These are phyloP conservation scores for Psidium friedrichsthalianum DNA, from an alignment of 345 rosid species.

Conservation along the genomic window DNA sequence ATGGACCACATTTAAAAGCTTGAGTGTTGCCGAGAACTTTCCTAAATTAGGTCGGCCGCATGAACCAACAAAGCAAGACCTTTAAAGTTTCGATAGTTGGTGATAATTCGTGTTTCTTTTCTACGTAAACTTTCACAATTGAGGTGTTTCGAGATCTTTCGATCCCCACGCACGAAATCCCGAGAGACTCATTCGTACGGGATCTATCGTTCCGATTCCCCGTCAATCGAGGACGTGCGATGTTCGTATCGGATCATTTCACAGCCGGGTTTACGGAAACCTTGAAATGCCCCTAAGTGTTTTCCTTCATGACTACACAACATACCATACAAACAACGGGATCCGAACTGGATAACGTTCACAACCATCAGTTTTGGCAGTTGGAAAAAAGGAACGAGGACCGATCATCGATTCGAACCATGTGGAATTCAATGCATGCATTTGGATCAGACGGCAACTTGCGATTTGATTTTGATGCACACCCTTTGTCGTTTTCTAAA, in stretches of 20 bases:
- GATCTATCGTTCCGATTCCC: background rate
- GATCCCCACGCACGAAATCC: background rate
- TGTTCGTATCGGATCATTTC: background rate
- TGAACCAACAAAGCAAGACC: accelerated
- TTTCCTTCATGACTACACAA: background rate
- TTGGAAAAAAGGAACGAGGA: background rate
- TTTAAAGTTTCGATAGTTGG: background rate
- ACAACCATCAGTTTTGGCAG: background rate
- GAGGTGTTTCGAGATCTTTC: background rate
- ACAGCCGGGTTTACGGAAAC: background rate
- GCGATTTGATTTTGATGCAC: background rate
- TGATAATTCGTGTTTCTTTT: background rate
- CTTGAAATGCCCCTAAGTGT: background rate
- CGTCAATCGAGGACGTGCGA: background rate
- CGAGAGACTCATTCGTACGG: background rate
- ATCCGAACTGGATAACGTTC: background rate
- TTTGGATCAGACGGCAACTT: background rate
- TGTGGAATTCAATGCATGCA: background rate
- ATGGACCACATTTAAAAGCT: too few species aligned
- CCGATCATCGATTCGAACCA: background rate
- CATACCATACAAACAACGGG: background rate
- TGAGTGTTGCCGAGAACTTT: background rate
- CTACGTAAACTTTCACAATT: background rate
- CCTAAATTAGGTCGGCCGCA: background rate
- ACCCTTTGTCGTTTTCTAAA: background rate